Evolutionary conservation across 345 rosid genomes (phyloP).

Genomic region (Turnera subulata): DNA sequence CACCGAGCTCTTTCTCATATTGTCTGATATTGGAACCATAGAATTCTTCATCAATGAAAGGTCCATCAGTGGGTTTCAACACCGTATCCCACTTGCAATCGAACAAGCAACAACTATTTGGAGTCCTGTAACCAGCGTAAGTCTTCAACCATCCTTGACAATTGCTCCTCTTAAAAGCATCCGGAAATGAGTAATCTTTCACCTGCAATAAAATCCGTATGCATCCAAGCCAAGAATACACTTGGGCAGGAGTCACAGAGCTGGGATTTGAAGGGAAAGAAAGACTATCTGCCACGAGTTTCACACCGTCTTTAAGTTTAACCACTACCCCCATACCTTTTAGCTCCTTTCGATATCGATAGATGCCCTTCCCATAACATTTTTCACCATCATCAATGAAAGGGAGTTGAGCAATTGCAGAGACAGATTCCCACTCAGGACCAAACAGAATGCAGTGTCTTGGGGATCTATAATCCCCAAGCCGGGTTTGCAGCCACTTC

Average conservation of each 20-base stretch:
- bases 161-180: constrained; percentile 24
- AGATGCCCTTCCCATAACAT: constrained; percentile 44
- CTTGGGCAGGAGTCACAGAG: constrained; percentile 26
- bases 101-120: constrained; percentile 39
- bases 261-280: constrained; percentile 29
- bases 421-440: constrained; percentile 52
- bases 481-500: constrained; percentile 56
- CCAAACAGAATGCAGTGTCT: constrained; percentile 50
- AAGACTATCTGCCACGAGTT: constrained; percentile 39
- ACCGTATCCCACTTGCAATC: constrained; percentile 31
- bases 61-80: constrained; percentile 55
- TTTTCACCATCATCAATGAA: constrained; percentile 45
- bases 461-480: constrained; percentile 53
- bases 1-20: constrained; percentile 38
- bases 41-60: constrained; percentile 60
- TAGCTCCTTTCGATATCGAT: constrained; percentile 44
- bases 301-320: constrained; percentile 42
- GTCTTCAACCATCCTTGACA: constrained; percentile 59
- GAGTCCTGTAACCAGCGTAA: constrained; percentile 44
- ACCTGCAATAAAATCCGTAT: constrained; percentile 26
- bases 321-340: constrained; percentile 37
- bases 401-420: constrained; percentile 50
- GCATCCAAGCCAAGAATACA: constrained; percentile 44
- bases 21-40: constrained; percentile 36
- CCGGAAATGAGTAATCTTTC: constrained; percentile 21